A percentile compares a stretch with the other conserved stretches of the same genome.
phyloP scores from a whole-genome alignment of 805 yeast species.

The Teunomyces aglyptinius region DNA sequence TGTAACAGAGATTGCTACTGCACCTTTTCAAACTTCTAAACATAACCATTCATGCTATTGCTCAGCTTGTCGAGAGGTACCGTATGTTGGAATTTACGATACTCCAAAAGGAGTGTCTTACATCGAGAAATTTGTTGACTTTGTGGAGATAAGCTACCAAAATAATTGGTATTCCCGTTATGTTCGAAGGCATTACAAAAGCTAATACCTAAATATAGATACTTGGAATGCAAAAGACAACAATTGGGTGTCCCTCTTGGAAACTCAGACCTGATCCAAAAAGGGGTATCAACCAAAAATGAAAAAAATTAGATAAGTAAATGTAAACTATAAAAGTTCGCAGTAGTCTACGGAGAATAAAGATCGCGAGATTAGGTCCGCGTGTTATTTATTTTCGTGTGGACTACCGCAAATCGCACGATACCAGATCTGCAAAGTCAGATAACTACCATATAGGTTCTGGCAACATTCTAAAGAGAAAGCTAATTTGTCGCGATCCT shows the following conservation, averaged over 20 bases:
- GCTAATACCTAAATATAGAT: neutral
- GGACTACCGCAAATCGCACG: neutral
- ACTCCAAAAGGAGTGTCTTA: neutral
- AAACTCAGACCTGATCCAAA: too few relatives aligned
- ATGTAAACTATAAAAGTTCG: too few relatives aligned
- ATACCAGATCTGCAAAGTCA: neutral
- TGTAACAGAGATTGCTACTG: neutral
- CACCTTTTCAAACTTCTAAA: neutral
- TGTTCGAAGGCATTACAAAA: neutral
- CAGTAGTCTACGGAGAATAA: too few relatives aligned
- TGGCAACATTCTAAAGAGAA: neutral
- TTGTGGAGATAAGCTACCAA: neutral
- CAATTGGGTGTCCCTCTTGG: too few relatives aligned
- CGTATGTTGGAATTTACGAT: neutral
- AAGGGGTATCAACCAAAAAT: too few relatives aligned
- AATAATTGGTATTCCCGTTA: constrained; percentile 3
- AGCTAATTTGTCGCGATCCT: neutral
- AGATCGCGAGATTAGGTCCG: too few relatives aligned
- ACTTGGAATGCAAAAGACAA: too few relatives aligned
- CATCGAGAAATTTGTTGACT: neutral
- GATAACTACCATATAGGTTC: too few relatives aligned
- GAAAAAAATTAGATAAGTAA: too few relatives aligned
- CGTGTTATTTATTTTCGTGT: neutral
- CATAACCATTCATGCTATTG: neutral
- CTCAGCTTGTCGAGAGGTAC: neutral